A percentile compares a stretch with the other conserved stretches of the same genome.
phyloP scores from a whole-genome alignment of 805 yeast species.

The Saccharomycopsis schoenii region DNA sequence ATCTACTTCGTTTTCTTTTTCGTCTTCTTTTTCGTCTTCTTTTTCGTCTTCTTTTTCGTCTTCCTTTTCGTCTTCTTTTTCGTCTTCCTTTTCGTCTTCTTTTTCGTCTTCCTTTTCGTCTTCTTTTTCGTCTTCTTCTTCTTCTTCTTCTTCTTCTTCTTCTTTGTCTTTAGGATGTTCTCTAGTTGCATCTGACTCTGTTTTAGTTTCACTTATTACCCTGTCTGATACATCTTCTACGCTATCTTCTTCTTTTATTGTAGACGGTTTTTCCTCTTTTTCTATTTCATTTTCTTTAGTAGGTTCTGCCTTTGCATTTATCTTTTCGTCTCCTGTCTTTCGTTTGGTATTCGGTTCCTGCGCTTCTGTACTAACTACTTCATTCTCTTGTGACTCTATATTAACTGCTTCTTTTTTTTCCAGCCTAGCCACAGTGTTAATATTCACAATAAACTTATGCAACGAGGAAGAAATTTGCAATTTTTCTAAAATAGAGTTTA shows the following conservation, averaged over 20 bases:
- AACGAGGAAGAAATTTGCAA: constrained; percentile 39
- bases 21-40: background rate
- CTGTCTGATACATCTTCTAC: background rate
- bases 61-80: background rate
- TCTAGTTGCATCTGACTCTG: background rate
- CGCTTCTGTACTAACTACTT: no score
- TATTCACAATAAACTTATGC: constrained; percentile 45
- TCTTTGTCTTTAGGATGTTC: background rate
- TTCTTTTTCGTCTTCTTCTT: background rate
- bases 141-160: background rate
- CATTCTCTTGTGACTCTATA: no score
- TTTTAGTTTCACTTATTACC: background rate
- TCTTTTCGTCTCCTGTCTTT: constrained; percentile 13
- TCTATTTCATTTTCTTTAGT: background rate
- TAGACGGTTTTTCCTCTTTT: background rate
- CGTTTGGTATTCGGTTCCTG: no score
- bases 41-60: background rate
- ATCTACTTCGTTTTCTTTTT: background rate
- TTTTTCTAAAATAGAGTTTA: constrained; percentile 25
- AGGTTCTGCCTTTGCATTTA: background rate
- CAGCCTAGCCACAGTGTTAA: constrained; percentile 27
- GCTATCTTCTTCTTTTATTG: background rate
- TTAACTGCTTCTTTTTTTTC: background rate
- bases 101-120: background rate
- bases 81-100: background rate